Evolutionary conservation across 2,329 filamentous ascomycete species (phyloP).

Genomic region (Penicillium polonicum): DNA sequence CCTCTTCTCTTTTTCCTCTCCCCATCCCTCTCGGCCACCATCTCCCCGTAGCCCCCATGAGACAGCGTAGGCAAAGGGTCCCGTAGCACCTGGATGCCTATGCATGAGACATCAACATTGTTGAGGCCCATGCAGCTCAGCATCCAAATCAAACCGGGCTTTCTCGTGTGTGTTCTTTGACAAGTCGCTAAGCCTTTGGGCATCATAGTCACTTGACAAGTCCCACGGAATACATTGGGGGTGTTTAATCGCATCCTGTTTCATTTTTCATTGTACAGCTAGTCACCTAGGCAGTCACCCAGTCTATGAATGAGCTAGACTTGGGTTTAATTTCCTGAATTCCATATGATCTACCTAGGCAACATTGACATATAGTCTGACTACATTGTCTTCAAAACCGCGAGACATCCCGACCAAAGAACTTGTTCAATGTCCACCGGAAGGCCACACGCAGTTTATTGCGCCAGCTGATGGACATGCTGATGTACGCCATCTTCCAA

Average conservation of each 20-base stretch:
- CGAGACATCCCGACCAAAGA: constrained; percentile 48
- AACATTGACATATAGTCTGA: background rate
- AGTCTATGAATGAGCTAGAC: background rate
- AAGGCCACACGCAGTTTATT: constrained; percentile 44
- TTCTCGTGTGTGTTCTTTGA: background rate
- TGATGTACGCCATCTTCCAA: constrained; percentile 48
- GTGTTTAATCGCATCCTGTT: background rate
- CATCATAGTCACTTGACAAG: background rate
- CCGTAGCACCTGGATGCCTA: background rate
- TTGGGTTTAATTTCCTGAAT: background rate
- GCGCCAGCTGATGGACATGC: constrained; percentile 50
- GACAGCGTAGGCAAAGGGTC: background rate
- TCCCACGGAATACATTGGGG: background rate
- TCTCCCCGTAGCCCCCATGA: background rate
- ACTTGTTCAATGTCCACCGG: constrained; percentile 43
- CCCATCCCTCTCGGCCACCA: background rate
- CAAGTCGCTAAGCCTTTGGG: background rate
- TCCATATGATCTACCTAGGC: background rate
- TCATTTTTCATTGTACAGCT: background rate
- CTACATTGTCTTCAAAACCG: constrained; percentile 34
- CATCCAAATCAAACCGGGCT: background rate
- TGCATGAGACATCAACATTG: background rate
- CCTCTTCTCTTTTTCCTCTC: background rate
- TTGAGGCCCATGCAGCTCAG: background rate
- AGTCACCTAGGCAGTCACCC: background rate